Evolutionary conservation across 495 filamentous ascomycete genomes (phyloP).

Genomic region (Hyaloscypha bicolor): DNA sequence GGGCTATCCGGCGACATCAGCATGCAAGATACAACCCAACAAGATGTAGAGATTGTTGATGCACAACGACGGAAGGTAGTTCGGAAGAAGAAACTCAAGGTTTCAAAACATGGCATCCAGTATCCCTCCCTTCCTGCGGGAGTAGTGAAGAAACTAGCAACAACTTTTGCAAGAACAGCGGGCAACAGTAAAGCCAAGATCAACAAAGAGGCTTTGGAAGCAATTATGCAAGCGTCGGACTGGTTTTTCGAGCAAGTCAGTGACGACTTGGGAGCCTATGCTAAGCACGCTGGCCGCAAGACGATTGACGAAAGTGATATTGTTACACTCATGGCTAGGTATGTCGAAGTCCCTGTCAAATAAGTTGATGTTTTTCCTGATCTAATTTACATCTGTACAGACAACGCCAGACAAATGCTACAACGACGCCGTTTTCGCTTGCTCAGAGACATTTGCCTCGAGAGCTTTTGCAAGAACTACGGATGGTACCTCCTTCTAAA

Average conservation of each 20-base stretch:
- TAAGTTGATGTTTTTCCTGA: background rate
- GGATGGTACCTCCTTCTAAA: conserved; percentile 62
- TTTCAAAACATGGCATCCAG: conserved; percentile 74
- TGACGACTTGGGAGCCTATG: conserved; percentile 77
- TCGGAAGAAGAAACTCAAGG: conserved; percentile 53
- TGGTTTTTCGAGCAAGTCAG: conserved; percentile 88
- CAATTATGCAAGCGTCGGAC: conserved; percentile 76
- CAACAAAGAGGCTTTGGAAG: conserved; percentile 68
- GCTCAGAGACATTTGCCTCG: conserved; percentile 80
- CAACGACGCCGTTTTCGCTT: conserved; percentile 78
- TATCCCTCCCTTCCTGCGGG: conserved; percentile 72
- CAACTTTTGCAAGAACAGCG: conserved; percentile 61
- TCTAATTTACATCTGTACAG: conserved; percentile 46
- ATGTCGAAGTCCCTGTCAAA: conserved; percentile 14
- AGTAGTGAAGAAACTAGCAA: conserved; percentile 76
- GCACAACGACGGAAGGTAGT: background rate
- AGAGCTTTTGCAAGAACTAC: conserved; percentile 80
- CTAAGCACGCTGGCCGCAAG: conserved; percentile 78
- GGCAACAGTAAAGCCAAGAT: conserved; percentile 66
- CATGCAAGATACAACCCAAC: conserved; percentile 7
- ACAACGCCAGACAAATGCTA: conserved; percentile 73
- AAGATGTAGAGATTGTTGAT: background rate
- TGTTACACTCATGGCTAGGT: conserved; percentile 80
- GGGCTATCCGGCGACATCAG: conserved; percentile 26
- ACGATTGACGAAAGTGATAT: conserved; percentile 87